These are phyloP conservation scores for Lactifluus pinguis DNA, from an alignment of 768 basidiomycete species.

Conservation along the genomic window DNA sequence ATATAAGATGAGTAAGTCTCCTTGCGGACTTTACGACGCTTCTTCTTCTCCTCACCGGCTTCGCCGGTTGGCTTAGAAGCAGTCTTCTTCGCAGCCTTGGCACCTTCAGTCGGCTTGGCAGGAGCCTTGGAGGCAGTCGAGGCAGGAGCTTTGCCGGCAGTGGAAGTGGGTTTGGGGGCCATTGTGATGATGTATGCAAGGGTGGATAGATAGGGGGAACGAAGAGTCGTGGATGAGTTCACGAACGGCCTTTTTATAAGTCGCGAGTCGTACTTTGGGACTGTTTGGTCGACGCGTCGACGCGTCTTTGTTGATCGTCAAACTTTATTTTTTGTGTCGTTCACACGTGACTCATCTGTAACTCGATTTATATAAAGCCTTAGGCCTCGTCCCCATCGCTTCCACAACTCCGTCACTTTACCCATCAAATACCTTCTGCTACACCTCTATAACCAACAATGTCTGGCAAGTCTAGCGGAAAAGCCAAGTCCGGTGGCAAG, in stretches of 20 bases:
- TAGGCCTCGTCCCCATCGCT: not conserved
- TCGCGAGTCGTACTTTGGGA: slow-evolving; percentile 28
- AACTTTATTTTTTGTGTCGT: slow-evolving; percentile 18
- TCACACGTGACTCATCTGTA: slow-evolving; percentile 8
- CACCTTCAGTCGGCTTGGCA: slow-evolving; percentile 49
- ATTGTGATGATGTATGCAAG: slow-evolving; percentile 29
- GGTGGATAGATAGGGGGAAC: slow-evolving; percentile 14
- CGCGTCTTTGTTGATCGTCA: slow-evolving; percentile 31
- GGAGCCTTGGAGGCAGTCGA: slow-evolving; percentile 65
- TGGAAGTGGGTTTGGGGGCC: slow-evolving; percentile 72
- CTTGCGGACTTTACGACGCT: slow-evolving; percentile 77
- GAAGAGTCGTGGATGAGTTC: slow-evolving; percentile 16
- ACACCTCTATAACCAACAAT: slow-evolving; percentile 19
- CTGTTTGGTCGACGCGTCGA: slow-evolving; percentile 31
- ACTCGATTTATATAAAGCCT: slow-evolving; percentile 1
- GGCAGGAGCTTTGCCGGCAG: slow-evolving; percentile 75
- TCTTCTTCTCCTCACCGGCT: slow-evolving; percentile 72
- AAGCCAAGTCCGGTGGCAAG: slow-evolving; percentile 47
- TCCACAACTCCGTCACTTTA: not conserved
- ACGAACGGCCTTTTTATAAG: slow-evolving; percentile 25
- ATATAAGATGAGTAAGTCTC: slow-evolving; percentile 93
- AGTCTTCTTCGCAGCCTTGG: slow-evolving; percentile 78
- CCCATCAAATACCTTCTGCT: not conserved
- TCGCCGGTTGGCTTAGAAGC: slow-evolving; percentile 45
- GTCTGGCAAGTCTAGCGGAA: slow-evolving; percentile 51